Conservation (phyloP, 805 yeast species). For the Komagataella kurtzmanii region DNA sequence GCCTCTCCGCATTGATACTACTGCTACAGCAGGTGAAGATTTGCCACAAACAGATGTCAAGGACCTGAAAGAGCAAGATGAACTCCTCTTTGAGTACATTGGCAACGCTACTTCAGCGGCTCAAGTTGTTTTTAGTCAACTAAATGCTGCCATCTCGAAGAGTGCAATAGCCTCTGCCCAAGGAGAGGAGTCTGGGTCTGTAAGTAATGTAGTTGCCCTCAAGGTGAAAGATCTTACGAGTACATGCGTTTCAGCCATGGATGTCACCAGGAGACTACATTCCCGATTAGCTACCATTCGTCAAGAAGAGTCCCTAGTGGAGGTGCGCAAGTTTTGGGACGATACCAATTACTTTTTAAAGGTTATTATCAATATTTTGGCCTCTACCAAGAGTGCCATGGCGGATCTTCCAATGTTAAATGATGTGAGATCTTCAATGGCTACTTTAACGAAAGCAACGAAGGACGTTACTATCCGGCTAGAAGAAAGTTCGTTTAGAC, state of each 20-base stretch:
- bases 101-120: constrained; percentile 55
- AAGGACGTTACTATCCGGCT: constrained; percentile 84
- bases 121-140: constrained; percentile 62
- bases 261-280: constrained; percentile 58
- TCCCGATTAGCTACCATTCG: constrained; percentile 33
- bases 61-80: constrained; percentile 23
- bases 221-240: constrained; percentile 67
- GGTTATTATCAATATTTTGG: constrained; percentile 71
- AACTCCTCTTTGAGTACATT: constrained; percentile 51
- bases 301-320: constrained; percentile 27
- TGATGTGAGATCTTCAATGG: constrained; percentile 69
- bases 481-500: constrained; percentile 24
- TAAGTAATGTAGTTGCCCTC: constrained; percentile 32
- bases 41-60: constrained; percentile 28
- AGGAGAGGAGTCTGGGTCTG: constrained; percentile 10
- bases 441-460: constrained; percentile 74
- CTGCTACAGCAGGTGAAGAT: background rate
- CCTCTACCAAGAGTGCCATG: constrained; percentile 73
- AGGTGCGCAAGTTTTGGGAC: constrained; percentile 67
- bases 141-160: constrained; percentile 53
- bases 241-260: constrained; percentile 71
- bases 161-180: constrained; percentile 45
- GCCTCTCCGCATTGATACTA: background rate
- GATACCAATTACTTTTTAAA: constrained; percentile 73
- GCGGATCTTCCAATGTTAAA: constrained; percentile 67